A percentile compares a stretch with the other conserved stretches of the same genome.
Evolutionary conservation across 768 basidiomycete species (phyloP).

Genomic region (Antrodiella citrinella): DNA sequence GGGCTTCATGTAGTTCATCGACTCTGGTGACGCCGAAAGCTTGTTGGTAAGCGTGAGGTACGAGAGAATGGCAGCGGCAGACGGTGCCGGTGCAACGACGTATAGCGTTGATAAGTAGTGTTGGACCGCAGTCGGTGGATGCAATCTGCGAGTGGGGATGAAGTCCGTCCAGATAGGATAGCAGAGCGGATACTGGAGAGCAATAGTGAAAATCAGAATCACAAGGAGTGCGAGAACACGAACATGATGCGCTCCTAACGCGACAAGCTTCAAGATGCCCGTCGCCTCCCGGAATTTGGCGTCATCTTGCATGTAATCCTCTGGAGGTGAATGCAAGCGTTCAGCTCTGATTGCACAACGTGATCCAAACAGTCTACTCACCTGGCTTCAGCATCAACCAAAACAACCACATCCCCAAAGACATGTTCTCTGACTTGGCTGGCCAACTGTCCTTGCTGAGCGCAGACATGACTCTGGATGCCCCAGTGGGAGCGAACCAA

Average conservation of each 20-base stretch:
- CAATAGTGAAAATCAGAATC: background rate
- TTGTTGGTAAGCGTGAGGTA: slow-evolving; percentile 47
- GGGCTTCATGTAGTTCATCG: slow-evolving; percentile 19
- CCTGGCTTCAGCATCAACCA: slow-evolving; percentile 65
- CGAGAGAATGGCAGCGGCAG: slow-evolving; percentile 63
- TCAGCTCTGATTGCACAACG: background rate
- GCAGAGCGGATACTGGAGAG: slow-evolving; percentile 53
- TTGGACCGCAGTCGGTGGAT: slow-evolving; percentile 11
- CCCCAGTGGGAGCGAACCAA: slow-evolving; percentile 54
- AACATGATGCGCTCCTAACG: slow-evolving; percentile 59
- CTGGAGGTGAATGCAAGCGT: too few species aligned
- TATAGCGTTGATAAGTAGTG: slow-evolving; percentile 24
- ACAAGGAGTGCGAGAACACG: slow-evolving; percentile 18
- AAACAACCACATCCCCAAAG: slow-evolving; percentile 71
- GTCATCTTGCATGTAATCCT: slow-evolving; percentile 36
- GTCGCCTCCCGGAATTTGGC: slow-evolving; percentile 36
- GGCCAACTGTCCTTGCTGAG: slow-evolving; percentile 51
- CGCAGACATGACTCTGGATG: slow-evolving; percentile 38
- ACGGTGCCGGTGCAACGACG: slow-evolving; percentile 52
- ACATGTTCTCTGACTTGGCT: slow-evolving; percentile 37
- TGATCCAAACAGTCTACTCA: slow-evolving; percentile 24
- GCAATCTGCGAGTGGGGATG: slow-evolving; percentile 22
- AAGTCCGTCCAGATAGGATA: slow-evolving; percentile 53
- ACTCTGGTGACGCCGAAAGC: slow-evolving; percentile 15
- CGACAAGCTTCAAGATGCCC: slow-evolving; percentile 49